These are phyloP conservation scores for Claviceps spartinae DNA, from an alignment of 2,329 filamentous ascomycete species.

Conservation along the genomic window DNA sequence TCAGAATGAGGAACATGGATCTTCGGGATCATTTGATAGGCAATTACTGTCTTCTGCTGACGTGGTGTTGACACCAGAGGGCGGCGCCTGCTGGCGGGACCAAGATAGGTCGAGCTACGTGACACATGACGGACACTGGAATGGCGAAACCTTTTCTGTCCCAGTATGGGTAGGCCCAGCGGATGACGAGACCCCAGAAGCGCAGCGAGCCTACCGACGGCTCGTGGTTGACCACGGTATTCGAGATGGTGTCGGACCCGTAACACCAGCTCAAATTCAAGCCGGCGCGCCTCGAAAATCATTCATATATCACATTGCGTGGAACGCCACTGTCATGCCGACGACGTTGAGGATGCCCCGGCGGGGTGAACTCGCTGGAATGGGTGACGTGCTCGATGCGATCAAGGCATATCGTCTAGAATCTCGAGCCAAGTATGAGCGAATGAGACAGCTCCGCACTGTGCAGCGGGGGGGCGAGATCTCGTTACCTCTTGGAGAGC, in stretches of 20 bases:
- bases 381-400: conserved; percentile 29
- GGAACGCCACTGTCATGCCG: conserved; percentile 35
- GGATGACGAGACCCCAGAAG: conserved; percentile 17
- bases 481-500: conserved; percentile 8
- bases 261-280: conserved; percentile 32
- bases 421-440: conserved; percentile 17
- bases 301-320: conserved; percentile 37
- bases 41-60: conserved; percentile 1
- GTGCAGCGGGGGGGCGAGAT: conserved; percentile 3
- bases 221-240: conserved; percentile 25
- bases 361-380: conserved; percentile 18
- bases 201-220: conserved; percentile 34
- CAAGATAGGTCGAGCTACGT: conserved; percentile 13
- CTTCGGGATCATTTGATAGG: conserved; percentile 2
- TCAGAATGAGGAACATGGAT: conserved; percentile 12
- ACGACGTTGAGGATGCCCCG: conserved; percentile 15
- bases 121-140: conserved; percentile 13
- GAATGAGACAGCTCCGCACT: conserved; percentile 8
- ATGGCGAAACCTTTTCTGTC: conserved; percentile 13
- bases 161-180: conserved; percentile 35
- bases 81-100: conserved; percentile 2
- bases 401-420: conserved; percentile 25
- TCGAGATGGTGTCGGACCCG: conserved; percentile 27
- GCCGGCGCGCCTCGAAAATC: conserved; percentile 34
- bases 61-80: conserved; percentile 5